A percentile compares a stretch with the other conserved stretches of the same genome.
These are phyloP conservation scores for Balamuthia mandrillaris DNA, from an alignment of 208 protist genomes.

Conservation along the genomic window DNA sequence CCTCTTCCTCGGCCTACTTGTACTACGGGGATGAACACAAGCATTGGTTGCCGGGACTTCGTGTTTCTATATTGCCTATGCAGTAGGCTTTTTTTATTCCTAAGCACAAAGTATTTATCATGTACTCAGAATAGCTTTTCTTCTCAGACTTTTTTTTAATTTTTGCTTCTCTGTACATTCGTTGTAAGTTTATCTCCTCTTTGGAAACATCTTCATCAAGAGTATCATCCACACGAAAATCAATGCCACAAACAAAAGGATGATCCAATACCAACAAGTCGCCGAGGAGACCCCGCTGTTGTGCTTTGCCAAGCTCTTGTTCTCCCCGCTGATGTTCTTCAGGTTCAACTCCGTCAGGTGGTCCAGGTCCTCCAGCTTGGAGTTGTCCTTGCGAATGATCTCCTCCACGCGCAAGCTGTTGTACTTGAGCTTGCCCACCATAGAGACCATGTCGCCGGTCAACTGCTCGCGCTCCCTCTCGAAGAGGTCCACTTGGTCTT, in stretches of 20 bases:
- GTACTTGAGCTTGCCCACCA: background rate
- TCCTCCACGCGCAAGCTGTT: background rate
- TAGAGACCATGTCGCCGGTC: background rate
- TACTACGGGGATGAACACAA: constrained; percentile 38
- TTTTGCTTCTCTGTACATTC: no score
- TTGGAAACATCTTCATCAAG: constrained; percentile 15
- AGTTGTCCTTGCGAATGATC: background rate
- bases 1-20: constrained; percentile 7
- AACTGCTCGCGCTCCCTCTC: no score
- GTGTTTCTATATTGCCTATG: constrained; percentile 19
- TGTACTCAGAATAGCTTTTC: no score
- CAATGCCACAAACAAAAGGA: background rate
- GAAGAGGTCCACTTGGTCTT: no score
- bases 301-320: background rate
- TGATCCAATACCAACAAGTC: constrained; percentile 16
- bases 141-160: no score
- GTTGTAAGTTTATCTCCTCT: no score
- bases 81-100: no score
- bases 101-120: no score
- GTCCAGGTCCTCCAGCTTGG: background rate
- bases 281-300: background rate
- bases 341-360: background rate
- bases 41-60: constrained; percentile 9
- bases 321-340: background rate
- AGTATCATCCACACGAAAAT: constrained; percentile 3